phyloP scores from a whole-genome alignment of 2,329 filamentous ascomycete species.

The Colletotrichum liaoningense region DNA sequence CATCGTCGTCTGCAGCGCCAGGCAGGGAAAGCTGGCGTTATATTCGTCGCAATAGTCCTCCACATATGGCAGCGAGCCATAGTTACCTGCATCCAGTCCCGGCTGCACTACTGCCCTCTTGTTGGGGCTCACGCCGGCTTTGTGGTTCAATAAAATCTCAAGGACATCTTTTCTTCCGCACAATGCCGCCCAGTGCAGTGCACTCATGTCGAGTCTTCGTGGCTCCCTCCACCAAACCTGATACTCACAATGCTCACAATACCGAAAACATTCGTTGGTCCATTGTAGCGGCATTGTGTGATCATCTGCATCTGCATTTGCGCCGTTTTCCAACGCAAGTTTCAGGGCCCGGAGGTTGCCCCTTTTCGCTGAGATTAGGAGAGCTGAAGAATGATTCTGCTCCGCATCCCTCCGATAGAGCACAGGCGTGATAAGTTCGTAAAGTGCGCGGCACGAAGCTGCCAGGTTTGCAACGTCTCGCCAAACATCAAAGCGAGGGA shows the following conservation, averaged over 20 bases:
- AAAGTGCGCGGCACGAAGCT: slow-evolving; percentile 22
- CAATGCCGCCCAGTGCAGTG: slow-evolving; percentile 33
- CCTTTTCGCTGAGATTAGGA: slow-evolving; percentile 24
- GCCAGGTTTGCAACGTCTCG: slow-evolving; percentile 30
- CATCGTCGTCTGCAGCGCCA: slow-evolving; percentile 17
- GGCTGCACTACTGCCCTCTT: slow-evolving; percentile 22
- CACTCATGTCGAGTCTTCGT: slow-evolving; percentile 24
- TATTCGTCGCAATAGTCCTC: slow-evolving; percentile 31
- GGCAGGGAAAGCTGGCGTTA: slow-evolving; percentile 29
- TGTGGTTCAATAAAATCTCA: neutral
- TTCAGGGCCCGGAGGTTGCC: slow-evolving; percentile 27
- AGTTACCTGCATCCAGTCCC: slow-evolving; percentile 25
- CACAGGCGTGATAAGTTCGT: slow-evolving; percentile 24
- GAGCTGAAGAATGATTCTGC: slow-evolving; percentile 27
- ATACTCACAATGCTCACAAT: slow-evolving; percentile 30
- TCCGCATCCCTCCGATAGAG: slow-evolving; percentile 25
- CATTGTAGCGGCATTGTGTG: slow-evolving; percentile 34
- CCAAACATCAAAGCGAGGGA: slow-evolving; percentile 33
- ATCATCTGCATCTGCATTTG: slow-evolving; percentile 46
- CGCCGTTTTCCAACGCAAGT: slow-evolving; percentile 47
- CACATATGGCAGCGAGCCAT: slow-evolving; percentile 24
- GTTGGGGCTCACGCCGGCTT: neutral
- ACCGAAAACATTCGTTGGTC: slow-evolving; percentile 33
- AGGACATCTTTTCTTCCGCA: slow-evolving; percentile 9
- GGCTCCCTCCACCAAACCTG: slow-evolving; percentile 34